A percentile compares a stretch with the other conserved stretches of the same genome.
Conservation (phyloP, 2,329 filamentous ascomycete genomes). For the Aspergillus persii region DNA sequence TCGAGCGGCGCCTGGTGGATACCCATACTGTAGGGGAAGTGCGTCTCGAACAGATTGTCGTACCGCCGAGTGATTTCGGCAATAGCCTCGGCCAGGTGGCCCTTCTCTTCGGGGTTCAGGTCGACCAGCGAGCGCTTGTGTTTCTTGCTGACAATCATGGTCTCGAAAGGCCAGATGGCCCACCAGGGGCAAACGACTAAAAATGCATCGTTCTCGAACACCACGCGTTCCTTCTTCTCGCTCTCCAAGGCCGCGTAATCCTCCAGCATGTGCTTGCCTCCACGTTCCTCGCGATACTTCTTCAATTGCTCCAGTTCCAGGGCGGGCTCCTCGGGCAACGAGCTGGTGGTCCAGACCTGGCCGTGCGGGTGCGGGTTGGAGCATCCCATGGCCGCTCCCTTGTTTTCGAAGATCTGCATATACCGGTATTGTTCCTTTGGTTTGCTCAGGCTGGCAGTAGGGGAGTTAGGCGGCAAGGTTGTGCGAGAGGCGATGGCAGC, state of each 20-base stretch:
- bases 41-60: constrained; percentile 95
- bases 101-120: constrained; percentile 67
- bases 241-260: constrained; percentile 86
- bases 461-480: constrained; percentile 47
- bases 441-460: constrained; percentile 44
- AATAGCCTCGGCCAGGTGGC: constrained; percentile 76
- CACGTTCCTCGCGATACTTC: constrained; percentile 72
- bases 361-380: constrained; percentile 98
- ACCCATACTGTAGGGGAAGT: constrained; percentile 95
- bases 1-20: constrained; percentile 91
- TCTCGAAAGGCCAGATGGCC: constrained; percentile 96
- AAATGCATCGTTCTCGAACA: constrained; percentile 84
- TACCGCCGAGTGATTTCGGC: constrained; percentile 87
- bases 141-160: constrained; percentile 79
- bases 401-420: constrained; percentile 99
- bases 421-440: constrained; percentile 81
- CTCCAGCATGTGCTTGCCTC: constrained; percentile 71
- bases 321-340: constrained; percentile 81
- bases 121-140: constrained; percentile 86
- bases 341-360: constrained; percentile 92
- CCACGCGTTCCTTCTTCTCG: constrained; percentile 76
- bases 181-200: constrained; percentile 94
- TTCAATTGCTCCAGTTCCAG: constrained; percentile 75
- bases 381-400: constrained; percentile 96
- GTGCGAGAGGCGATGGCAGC: constrained; percentile 46